Evolutionary conservation across 2,329 filamentous ascomycete species (phyloP), one percentile per base, ranked within the genome.

Genomic region (Xylariaceae sp.): DNA sequence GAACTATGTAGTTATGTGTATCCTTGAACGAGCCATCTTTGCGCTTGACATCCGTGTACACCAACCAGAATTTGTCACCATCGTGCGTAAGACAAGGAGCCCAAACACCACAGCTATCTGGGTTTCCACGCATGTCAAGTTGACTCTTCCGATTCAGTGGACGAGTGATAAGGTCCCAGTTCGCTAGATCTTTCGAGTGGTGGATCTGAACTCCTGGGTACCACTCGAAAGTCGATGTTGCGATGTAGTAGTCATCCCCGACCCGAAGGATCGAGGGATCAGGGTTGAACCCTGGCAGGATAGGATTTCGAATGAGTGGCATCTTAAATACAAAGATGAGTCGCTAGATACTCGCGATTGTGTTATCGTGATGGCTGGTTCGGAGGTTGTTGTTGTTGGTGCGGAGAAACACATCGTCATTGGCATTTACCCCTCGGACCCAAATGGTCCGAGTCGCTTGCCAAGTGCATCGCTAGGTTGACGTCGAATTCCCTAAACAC

Each of bases 1-100:
- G 76, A 46, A 85, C 76, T 50, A 85, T 83, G 60, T 84, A 85
- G 58, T 84, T 85, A 55, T 77, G 81, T 1, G 78, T 74, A 57
- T 84, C 81, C 62, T 82, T 83, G 72, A 83, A 84, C 2, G 76
- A 79, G 11, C 82, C 82, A 56, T 85, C 82, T 62, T 85, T 85
- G 55, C 82, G 79, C 67, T 84, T 85, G 14, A 85, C 81, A 58
- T 85, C 80, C 1, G 81, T 83, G 62, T 82, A 85, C 2, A 85
- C 81, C 5, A 85, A 75, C 74, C 76, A 85, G 66, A 83, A 85
- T 47, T 68, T 74, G 2, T 75, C 70, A 41, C 79, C 80, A 54
- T 84, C 81, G 55, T 85, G 79, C 0, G 75, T 79, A 17, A 86
- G 71, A 58, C 82, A 85, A 0, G 82, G 82, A 2, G 82, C 81